Evolutionary conservation across 1,284 basidiomycete species (phyloP).

Genomic region (Fistulinella staudtii): DNA sequence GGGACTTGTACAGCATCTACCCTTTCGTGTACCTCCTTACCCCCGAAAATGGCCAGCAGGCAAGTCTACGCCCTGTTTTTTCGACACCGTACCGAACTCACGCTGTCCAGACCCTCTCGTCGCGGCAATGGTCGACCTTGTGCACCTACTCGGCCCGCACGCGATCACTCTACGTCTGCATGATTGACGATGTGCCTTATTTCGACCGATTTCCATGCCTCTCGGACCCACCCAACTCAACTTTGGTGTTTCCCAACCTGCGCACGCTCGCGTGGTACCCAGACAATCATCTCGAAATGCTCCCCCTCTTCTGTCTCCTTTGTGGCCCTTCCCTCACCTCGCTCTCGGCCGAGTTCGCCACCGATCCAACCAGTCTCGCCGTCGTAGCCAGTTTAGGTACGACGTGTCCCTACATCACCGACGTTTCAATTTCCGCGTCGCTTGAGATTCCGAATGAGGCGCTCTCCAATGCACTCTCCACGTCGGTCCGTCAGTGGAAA

Average conservation of each 20-base stretch:
- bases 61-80: not conserved
- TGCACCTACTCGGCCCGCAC: conserved; percentile 21
- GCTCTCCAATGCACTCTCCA: conserved; percentile 16
- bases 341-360: conserved; percentile 21
- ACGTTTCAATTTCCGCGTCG: conserved; percentile 20
- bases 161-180: conserved; percentile 18
- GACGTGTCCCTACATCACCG: conserved; percentile 21
- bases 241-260: conserved; percentile 22
- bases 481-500: conserved; percentile 20
- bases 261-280: conserved; percentile 21
- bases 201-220: conserved; percentile 12
- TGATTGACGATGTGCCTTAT: conserved; percentile 16
- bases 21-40: conserved; percentile 24
- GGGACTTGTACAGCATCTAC: conserved; percentile 17
- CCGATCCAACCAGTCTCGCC: conserved; percentile 15
- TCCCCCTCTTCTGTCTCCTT: conserved; percentile 24
- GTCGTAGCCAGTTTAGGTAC: conserved; percentile 15
- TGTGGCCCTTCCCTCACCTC: conserved; percentile 23
- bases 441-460: conserved; percentile 6
- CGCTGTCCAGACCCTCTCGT: not conserved
- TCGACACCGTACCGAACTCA: not conserved
- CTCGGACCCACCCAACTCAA: conserved; percentile 14
- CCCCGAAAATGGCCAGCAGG: conserved; percentile 9
- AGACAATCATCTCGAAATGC: conserved; percentile 16
- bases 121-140: conserved; percentile 19